phyloP scores from a whole-genome alignment of 768 basidiomycete genomes.

The Lactarius sanguifluus region DNA sequence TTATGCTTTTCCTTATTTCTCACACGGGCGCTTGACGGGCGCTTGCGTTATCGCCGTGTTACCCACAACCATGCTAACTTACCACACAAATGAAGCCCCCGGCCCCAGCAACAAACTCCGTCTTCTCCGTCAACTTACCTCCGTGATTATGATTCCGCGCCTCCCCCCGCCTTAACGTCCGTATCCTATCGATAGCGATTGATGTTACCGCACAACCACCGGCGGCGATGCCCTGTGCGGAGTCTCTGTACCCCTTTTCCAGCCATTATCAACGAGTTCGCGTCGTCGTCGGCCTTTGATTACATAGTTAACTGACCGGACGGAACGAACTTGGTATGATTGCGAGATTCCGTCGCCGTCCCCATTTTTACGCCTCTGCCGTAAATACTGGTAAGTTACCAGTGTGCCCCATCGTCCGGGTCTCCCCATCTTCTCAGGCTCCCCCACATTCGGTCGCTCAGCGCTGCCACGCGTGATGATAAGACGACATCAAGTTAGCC shows the following conservation, averaged over 20 bases:
- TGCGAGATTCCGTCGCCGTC: not conserved
- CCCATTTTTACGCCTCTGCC: not conserved
- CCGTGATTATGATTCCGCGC: not conserved
- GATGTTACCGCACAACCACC: constrained; percentile 3
- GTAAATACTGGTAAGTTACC: not conserved
- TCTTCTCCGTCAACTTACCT: constrained; percentile 5
- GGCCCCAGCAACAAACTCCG: not conserved
- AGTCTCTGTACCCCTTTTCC: not conserved
- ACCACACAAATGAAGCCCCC: not conserved
- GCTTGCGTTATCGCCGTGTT: not conserved
- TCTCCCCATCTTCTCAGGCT: not conserved
- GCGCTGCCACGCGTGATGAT: not conserved
- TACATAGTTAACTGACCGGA: not conserved
- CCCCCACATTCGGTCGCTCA: not conserved
- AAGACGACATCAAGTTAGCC: not conserved
- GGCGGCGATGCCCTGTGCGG: not conserved
- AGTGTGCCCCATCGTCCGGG: not conserved
- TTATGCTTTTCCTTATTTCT: not conserved
- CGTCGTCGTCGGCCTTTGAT: not conserved
- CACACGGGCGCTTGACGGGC: not conserved
- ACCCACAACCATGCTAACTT: not conserved
- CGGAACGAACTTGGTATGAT: not conserved
- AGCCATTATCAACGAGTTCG: not conserved
- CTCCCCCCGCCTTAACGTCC: not conserved
- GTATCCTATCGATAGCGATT: not conserved